phyloP scores from a whole-genome alignment of 805 yeast genomes.

The Suhomyces kilbournensis region DNA sequence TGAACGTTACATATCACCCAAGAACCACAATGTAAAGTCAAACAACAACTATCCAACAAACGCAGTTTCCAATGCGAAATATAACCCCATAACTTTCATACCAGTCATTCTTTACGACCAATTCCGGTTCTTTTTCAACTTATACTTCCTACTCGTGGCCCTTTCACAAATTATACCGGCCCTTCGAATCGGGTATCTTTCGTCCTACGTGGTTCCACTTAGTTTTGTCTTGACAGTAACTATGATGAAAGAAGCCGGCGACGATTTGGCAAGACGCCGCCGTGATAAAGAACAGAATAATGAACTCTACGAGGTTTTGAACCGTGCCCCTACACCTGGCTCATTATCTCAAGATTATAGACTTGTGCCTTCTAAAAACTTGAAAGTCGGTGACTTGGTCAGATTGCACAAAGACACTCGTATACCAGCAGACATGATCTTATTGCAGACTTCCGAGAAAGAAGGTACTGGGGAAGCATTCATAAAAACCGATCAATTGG shows the following conservation, averaged over 20 bases:
- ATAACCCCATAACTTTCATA: slow-evolving; percentile 79
- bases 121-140: slow-evolving; percentile 92
- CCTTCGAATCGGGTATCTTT: slow-evolving; percentile 86
- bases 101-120: slow-evolving; percentile 92
- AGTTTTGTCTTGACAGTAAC: slow-evolving; percentile 91
- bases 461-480: slow-evolving; percentile 84
- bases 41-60: slow-evolving; percentile 47
- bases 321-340: slow-evolving; percentile 14
- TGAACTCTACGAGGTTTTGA: slow-evolving; percentile 73
- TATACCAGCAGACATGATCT: slow-evolving; percentile 89
- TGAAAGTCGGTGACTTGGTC: slow-evolving; percentile 85
- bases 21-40: slow-evolving; percentile 16
- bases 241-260: slow-evolving; percentile 93
- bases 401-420: slow-evolving; percentile 75
- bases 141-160: slow-evolving; percentile 90
- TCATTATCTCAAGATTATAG: slow-evolving; percentile 22
- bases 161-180: slow-evolving; percentile 89
- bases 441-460: slow-evolving; percentile 68
- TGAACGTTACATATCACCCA: slow-evolving; percentile 42
- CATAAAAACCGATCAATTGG: slow-evolving; percentile 94
- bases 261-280: slow-evolving; percentile 85
- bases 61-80: slow-evolving; percentile 90
- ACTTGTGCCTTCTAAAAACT: slow-evolving; percentile 49
- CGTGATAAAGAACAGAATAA: slow-evolving; percentile 87
- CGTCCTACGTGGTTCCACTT: slow-evolving; percentile 90